These are phyloP conservation scores for Ogataea dorogensis DNA, from an alignment of 805 yeast genomes.

Conservation along the genomic window DNA sequence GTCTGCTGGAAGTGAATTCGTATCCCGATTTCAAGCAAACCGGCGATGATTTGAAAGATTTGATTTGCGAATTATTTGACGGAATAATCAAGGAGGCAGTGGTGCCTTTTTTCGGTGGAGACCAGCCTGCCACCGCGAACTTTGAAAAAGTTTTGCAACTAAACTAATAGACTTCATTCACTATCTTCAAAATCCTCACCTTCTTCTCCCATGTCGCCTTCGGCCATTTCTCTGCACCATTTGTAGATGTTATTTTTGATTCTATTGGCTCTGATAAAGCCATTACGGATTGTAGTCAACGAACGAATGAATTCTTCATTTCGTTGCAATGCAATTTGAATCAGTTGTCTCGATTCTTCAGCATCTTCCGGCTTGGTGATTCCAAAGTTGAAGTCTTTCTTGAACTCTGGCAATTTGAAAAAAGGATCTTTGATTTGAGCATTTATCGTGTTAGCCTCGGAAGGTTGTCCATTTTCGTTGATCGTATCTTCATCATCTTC, in stretches of 20 bases:
- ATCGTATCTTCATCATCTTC: conserved; percentile 24
- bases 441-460: conserved; percentile 15
- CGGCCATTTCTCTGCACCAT: conserved; percentile 88
- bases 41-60: conserved; percentile 65
- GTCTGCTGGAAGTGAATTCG: conserved; percentile 81
- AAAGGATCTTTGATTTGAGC: conserved; percentile 49
- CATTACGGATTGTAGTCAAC: conserved; percentile 68
- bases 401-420: conserved; percentile 58
- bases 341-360: conserved; percentile 68
- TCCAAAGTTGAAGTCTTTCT: conserved; percentile 49
- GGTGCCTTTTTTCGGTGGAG: conserved; percentile 43
- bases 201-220: conserved; percentile 36
- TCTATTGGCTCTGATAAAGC: conserved; percentile 74
- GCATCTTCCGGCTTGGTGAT: conserved; percentile 51
- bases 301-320: conserved; percentile 85
- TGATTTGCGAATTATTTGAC: conserved; percentile 67
- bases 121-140: conserved; percentile 10
- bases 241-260: conserved; percentile 64
- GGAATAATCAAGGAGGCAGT: conserved; percentile 50
- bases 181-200: conserved; percentile 7
- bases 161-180: conserved; percentile 5
- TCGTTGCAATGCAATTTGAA: conserved; percentile 77
- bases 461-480: conserved; percentile 16
- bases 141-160: conserved; percentile 10
- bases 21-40: conserved; percentile 98